phyloP scores from a whole-genome alignment of 2,329 filamentous ascomycete species.

The Neonectria sp. region DNA sequence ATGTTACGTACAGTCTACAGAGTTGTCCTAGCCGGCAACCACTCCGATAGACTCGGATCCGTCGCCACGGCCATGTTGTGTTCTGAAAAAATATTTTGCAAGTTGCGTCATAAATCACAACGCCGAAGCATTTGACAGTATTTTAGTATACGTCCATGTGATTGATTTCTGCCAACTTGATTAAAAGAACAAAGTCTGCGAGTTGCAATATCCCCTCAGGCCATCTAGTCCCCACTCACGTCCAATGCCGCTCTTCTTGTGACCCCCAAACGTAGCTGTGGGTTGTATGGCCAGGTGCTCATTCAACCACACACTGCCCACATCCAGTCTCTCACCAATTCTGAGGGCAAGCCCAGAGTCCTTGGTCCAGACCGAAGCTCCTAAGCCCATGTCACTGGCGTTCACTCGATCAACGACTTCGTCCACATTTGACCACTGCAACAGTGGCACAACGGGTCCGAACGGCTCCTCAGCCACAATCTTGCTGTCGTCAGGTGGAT shows the following conservation, averaged over 20 bases:
- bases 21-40: not conserved
- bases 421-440: slow-evolving; percentile 22
- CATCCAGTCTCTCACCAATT: slow-evolving; percentile 13
- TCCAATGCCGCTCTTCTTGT: slow-evolving; percentile 31
- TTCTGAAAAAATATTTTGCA: too few species aligned
- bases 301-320: slow-evolving; percentile 31
- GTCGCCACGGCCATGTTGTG: too few species aligned
- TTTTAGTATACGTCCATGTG: too few species aligned
- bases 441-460: slow-evolving; percentile 26
- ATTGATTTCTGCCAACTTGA: not conserved
- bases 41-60: too few species aligned
- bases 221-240: slow-evolving; percentile 28
- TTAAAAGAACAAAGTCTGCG: slow-evolving; percentile 5
- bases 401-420: slow-evolving; percentile 28
- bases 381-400: slow-evolving; percentile 27
- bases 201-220: slow-evolving; percentile 28
- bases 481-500: slow-evolving; percentile 25
- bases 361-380: slow-evolving; percentile 28
- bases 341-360: slow-evolving; percentile 9
- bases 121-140: too few species aligned
- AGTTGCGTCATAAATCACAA: too few species aligned
- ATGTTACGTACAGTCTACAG: not conserved
- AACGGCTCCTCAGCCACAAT: slow-evolving; percentile 30
- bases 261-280: slow-evolving; percentile 25
- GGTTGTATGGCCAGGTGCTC: slow-evolving; percentile 22